Base-by-base conservation (phyloP, 2,329 filamentous ascomycete species). In the Verticillium isaacii region DNA sequence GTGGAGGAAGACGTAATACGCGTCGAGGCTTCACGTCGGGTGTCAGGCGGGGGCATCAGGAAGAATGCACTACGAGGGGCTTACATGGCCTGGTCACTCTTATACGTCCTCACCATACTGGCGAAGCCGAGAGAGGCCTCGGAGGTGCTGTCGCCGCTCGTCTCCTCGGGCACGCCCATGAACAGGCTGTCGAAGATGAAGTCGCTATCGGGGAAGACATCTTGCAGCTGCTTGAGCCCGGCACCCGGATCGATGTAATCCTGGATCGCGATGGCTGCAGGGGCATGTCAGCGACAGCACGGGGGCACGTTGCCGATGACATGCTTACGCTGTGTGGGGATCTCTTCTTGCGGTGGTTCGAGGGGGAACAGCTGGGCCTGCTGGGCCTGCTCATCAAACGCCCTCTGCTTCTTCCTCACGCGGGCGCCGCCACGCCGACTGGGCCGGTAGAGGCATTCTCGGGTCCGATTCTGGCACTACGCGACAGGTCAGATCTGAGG, bases 1-100 rank as follows among this genome's bases (percentile, higher is more conserved):
- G 63, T 83, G 81, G 61, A 83, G 79, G 74, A 78, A 83, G 61
- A 79, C 74, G 63, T 83, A 83, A 67, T 83, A 83, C 4, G 79
- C 81, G 62, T 81, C 77, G 23, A 82, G 70, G 56, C 69, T 72
- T 19, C 8, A 23, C 45, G 11, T n/a, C 8, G 45, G 12, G 9
- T 50, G 45, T 50, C 23, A 50, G 45, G 34, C 32, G 60, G 59
- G 34, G 60, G 59, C 15, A 54, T 61, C 57, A 7, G 15, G 29
- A 14, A 14, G 6, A 23, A 41, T 12, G 9, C 5, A 9, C 12
- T 32, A 19, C 11, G 5, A 32, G 37, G 58, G 23, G 67, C 75
- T 71, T 67, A 80, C 77, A 81, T 76, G 32, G 75, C 68, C 39
- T 73, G 69, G 63, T 79, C 72, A 56, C 69, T 75, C 34, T 73